Base-by-base conservation (phyloP, 768 basidiomycete species). In the Agaricus sinodeliciosus region DNA sequence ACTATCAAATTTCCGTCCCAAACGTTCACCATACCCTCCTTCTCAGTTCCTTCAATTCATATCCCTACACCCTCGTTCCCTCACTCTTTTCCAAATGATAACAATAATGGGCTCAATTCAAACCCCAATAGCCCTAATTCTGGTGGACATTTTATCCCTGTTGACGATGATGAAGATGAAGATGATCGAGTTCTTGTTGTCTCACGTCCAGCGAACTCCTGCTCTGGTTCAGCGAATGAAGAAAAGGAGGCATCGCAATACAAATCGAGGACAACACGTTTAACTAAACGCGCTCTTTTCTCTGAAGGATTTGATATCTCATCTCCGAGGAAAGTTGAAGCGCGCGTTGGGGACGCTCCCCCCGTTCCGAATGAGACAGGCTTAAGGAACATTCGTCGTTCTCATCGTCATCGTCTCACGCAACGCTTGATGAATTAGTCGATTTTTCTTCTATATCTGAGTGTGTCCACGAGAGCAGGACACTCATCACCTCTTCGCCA, bases 11-110 rank as follows among this genome's bases (percentile, higher is more conserved):
- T 31, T 27, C 45, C 56, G 22, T 27, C 57, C 26, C 55, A 59
- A 4, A 45, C 52, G 16, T 13, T 57, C 19, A 45, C 56, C 27
- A 54, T 52, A 13, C 52, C 59, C 4, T 39, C 57, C 34, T 52
- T 58, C 35, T 37, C 59, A 37, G 42, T 55, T 18, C 58, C 57
- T 22, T 48, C 56, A 19, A 35, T 59, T 34, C 26, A 55, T 28
- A 57, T 59, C 47, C 56, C 54, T 34, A 49, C 43, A 40, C 40
- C 57, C 55, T 41, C 45, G 11, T 22, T 51, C 1, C 50, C 45
- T 22, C 16, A n/a, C 28, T 7, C 35, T 22, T 15, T 46, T 26
- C 28, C 26, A 18, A 35, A 15, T 36, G 19, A 15, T 12, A 52
- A 35, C n/a, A 35, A 13, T 9, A 36, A 31, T 39, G 43, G 35